Conservation (phyloP, 495 filamentous ascomycete species). For the Filosporella fistucella region DNA sequence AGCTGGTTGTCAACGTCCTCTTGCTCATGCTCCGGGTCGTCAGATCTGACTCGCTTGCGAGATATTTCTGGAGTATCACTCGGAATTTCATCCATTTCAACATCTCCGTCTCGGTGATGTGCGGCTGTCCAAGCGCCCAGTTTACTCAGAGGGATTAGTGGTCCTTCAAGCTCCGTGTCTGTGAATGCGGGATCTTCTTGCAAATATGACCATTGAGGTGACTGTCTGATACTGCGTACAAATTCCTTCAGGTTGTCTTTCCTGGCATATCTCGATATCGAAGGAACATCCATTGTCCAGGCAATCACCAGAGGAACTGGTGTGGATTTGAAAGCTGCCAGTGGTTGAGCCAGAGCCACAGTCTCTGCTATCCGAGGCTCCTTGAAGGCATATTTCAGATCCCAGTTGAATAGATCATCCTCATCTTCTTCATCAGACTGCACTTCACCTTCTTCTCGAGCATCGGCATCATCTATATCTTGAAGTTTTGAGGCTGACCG, state of each 20-base stretch:
- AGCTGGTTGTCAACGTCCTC: conserved; percentile 17
- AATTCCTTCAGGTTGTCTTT: conserved; percentile 42
- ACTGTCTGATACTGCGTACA: conserved; percentile 33
- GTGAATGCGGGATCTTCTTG: conserved; percentile 44
- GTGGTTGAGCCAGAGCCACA: conserved; percentile 33
- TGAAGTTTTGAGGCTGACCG: background rate
- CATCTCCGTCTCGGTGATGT: conserved; percentile 2
- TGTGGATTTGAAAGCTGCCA: conserved; percentile 26
- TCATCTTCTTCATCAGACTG: conserved; percentile 21
- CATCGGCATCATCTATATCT: background rate
- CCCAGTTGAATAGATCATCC: conserved; percentile 33
- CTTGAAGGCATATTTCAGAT: conserved; percentile 34
- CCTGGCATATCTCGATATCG: conserved; percentile 42
- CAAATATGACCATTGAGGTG: conserved; percentile 35
- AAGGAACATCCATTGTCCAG: conserved; percentile 7
- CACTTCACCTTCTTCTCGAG: background rate
- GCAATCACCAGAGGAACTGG: conserved; percentile 18
- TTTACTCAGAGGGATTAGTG: conserved; percentile 18
- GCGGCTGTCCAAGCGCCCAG: conserved; percentile 15
- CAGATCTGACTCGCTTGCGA: conserved; percentile 16
- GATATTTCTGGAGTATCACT: background rate
- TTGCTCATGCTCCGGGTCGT: conserved; percentile 7
- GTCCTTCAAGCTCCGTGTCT: conserved; percentile 24
- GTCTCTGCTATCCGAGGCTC: conserved; percentile 17
- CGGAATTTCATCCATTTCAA: background rate